Base-by-base conservation (phyloP, 2,329 filamentous ascomycete genomes). In the Diaporthe aspalathi region DNA sequence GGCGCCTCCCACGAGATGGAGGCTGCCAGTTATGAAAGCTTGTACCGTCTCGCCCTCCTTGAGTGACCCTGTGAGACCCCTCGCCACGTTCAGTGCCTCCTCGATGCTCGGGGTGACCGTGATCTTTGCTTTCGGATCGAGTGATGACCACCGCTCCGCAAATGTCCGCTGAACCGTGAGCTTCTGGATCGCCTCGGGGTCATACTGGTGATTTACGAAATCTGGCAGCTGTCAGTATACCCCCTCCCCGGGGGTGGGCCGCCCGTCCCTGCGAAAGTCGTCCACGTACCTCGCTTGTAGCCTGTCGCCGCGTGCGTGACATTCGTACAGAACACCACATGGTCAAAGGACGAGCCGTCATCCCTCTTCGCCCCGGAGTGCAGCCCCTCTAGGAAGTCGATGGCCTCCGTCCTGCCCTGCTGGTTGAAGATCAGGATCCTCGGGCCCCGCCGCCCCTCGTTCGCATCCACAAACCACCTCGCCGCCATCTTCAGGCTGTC, bases 361-460 rank as follows among this genome's bases (percentile, higher is more conserved):
- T 76, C 74, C 71, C 77, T 79, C 49, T 77, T 75, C 27, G 79
- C 78, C 11, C 79, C 76, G 5, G 82, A 79, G 72, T 84, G 76
- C 27, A 90, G 80, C 3, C 83, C 82, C 24, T 83, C 81, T 16
- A 91, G 83, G 63, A 91, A 89, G 68, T 85, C 81, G 32, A 89
- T 80, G 45, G 87, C 83, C 77, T 88, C 86, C 35, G 82, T 79
- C 68, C 87, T 86, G 54, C 87, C 88, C 78, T 91, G 89, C 81
- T 98, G 96, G 81, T 98, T 98, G 87, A 98, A 99, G 68, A 98
- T 91, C 62, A 99, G 84, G 50, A 87, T 80, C 57, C 84, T 84
- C 1, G 81, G 82, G 0, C 82, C 85, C 4, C 29, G 32, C 4
- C 62, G 62, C 0, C 27, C 68, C 17, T 50, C 40, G 11, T 29